Percentiles rank a stretch among this genome's conserved stretches.
Conservation (phyloP, 306 rosid species). For the Amphicarpaea edgeworthii region DNA sequence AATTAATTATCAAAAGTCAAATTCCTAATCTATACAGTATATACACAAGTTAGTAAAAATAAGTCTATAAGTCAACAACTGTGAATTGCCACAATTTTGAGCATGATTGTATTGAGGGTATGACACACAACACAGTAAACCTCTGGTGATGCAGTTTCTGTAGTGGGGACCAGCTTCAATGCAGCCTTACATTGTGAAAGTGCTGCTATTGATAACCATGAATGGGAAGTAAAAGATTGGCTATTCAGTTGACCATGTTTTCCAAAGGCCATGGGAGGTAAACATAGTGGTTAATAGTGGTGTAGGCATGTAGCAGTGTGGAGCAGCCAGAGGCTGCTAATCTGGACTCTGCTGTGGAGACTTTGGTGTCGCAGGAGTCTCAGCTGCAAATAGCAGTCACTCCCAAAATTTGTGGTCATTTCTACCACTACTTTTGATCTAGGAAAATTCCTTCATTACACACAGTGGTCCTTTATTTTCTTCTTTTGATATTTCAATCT, state of each 20-base stretch:
- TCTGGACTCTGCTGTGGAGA: background rate
- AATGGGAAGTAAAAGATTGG: background rate
- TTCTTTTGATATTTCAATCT: background rate
- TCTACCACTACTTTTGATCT: background rate
- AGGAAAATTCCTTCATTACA: background rate
- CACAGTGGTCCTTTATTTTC: no score
- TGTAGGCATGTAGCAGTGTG: background rate
- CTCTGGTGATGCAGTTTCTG: background rate
- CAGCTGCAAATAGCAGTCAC: background rate
- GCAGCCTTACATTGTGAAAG: background rate
- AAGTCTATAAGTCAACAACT: background rate
- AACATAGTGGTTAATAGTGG: background rate
- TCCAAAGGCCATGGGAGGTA: background rate
- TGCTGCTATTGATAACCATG: background rate
- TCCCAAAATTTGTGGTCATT: background rate
- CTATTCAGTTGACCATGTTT: constrained; percentile 12
- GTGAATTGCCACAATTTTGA: background rate
- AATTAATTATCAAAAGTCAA: background rate
- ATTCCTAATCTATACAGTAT: background rate
- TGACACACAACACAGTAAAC: background rate
- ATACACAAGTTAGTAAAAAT: background rate
- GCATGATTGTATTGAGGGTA: background rate
- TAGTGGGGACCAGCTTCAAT: background rate
- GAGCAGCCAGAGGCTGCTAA: background rate
- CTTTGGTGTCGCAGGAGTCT: background rate